Evolutionary conservation across 257 asterid species (phyloP).

Genomic region (Craterostigma plantagineum): DNA sequence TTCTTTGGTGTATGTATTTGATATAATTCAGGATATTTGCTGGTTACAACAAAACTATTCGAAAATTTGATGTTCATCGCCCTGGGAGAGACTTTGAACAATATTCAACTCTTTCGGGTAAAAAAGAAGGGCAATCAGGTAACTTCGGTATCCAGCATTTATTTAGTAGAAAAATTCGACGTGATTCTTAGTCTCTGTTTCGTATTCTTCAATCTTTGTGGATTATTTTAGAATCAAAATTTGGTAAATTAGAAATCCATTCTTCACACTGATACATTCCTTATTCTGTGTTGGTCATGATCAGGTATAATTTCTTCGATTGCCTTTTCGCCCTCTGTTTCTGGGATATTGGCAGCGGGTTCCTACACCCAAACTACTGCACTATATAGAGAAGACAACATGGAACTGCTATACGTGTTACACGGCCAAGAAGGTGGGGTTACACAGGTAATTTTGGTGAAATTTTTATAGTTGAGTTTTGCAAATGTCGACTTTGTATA

Average conservation of each 20-base stretch:
- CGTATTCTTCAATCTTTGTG: background rate
- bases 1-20: too few relatives aligned
- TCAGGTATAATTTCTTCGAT: constrained; percentile 83
- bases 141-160: background rate
- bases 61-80: constrained; percentile 76
- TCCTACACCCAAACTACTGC: constrained; percentile 89
- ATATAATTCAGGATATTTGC: constrained; percentile 58
- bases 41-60: constrained; percentile 65
- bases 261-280: too few relatives aligned
- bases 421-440: constrained; percentile 99
- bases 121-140: constrained; percentile 93
- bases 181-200: background rate
- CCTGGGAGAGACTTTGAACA: constrained; percentile 92
- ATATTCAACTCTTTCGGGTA: constrained; percentile 52
- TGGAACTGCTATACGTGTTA: constrained; percentile 75
- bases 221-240: too few relatives aligned
- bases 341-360: constrained; percentile 85
- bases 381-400: constrained; percentile 71
- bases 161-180: background rate
- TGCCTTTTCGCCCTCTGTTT: constrained; percentile 59
- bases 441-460: constrained; percentile 64
- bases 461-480: background rate
- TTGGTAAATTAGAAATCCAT: background rate
- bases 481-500: too few relatives aligned
- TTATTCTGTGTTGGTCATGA: constrained; percentile 6